Base-by-base conservation (phyloP, 352 stramenopile genomes). In the Aphanomyces astaci region DNA sequence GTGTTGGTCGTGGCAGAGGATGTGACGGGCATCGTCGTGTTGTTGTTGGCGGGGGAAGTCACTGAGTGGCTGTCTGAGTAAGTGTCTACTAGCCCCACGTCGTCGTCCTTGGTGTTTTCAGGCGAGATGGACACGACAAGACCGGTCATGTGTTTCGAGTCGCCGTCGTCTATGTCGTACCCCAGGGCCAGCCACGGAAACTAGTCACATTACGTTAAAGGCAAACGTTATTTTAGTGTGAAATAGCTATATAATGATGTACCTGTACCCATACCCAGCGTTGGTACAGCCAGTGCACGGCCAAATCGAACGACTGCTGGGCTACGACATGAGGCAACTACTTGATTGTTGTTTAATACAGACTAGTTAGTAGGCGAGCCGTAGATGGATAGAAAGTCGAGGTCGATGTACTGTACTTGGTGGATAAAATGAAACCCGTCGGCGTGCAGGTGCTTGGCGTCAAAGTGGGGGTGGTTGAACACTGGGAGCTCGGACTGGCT, bases 221-320 rank as follows among this genome's bases (percentile, higher is more conserved):
- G n/a, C n/a, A n/a, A n/a, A n/a, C n/a, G n/a, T n/a, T n/a, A n/a
- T n/a, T n/a, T n/a, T n/a, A n/a, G n/a, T n/a, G n/a, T n/a, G n/a
- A n/a, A n/a, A n/a, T n/a, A n/a, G n/a, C n/a, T n/a, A 3, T 46
- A 28, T 13, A 59, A n/a, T 24, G 30, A 27, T 22, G 13, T 59
- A 68, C 62, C 28, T 96, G 84, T 60, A 97, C 94, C 91, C 91
- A 97, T 25, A 97, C 81, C 91, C 91, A 97, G 36, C 91, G 84
- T 67, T 95, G 82, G 68, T 96, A 96, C 66, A 88, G 94, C 73
- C 91, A 97, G 56, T 81, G 78, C 64, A 92, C 87, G 49, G 55
- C 33, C 19, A 27, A 48, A 33, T 70, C 63, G 19, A 72, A n/a
- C 33, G 46, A 19, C 28, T 73, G 53, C 40, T 73, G 60, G 45